Percentiles rank a stretch among this genome's conserved stretches.
These are phyloP conservation scores for Aureobasidium namibiae DNA, from an alignment of 2,329 filamentous ascomycete genomes.

Conservation along the genomic window DNA sequence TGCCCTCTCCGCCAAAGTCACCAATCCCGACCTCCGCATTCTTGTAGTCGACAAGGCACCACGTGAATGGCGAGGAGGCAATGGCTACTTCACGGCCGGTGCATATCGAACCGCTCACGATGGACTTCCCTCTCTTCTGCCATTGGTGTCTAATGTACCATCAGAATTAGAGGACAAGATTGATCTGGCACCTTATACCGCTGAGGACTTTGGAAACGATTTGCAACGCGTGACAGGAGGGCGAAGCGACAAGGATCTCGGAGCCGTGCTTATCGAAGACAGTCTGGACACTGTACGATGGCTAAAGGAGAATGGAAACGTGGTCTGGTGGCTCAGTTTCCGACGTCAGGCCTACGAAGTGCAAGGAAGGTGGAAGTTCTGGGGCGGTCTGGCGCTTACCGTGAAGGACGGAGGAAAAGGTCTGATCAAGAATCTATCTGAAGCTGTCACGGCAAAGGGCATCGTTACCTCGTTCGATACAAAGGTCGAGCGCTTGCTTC, in stretches of 20 bases:
- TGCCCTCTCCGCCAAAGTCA: constrained; percentile 47
- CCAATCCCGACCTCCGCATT: constrained; percentile 29
- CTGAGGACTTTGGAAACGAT: constrained; percentile 47
- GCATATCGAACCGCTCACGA: constrained; percentile 51
- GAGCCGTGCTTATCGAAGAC: constrained; percentile 38
- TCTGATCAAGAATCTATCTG: constrained; percentile 42
- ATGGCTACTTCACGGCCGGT: constrained; percentile 58
- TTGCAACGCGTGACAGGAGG: constrained; percentile 49
- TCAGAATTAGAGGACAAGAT: constrained; percentile 40
- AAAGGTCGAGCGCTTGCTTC: constrained; percentile 34
- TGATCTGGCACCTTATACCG: constrained; percentile 51
- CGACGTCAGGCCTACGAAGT: constrained; percentile 55
- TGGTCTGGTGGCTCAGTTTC: constrained; percentile 38
- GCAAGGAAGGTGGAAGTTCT: constrained; percentile 54
- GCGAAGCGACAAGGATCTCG: constrained; percentile 44
- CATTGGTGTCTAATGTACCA: constrained; percentile 53
- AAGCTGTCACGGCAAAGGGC: constrained; percentile 35
- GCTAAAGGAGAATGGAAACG: constrained; percentile 33
- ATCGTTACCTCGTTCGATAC: constrained; percentile 42
- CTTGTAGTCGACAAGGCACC: constrained; percentile 55
- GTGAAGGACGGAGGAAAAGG: constrained; percentile 54
- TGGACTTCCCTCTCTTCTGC: constrained; percentile 50
- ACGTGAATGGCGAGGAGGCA: constrained; percentile 52
- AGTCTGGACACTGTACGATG: constrained; percentile 23
- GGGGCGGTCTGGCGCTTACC: constrained; percentile 56